phyloP scores from a whole-genome alignment of 345 rosid genomes.

The Linum usitatissimum region DNA sequence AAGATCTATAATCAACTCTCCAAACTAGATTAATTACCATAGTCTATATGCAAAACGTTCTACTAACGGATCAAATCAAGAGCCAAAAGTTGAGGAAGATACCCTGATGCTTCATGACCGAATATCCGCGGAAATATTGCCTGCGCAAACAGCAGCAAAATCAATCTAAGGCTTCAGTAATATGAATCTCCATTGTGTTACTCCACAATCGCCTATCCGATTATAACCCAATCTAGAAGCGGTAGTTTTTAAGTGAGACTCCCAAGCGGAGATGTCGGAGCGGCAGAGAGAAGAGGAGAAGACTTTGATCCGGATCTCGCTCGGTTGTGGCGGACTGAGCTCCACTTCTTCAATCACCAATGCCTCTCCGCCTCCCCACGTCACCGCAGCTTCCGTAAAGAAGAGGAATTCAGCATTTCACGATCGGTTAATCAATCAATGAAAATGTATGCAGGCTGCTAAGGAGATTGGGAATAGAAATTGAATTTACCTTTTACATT shows the following conservation, averaged over 20 bases:
- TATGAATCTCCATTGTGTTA: no score
- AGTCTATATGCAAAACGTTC: no score
- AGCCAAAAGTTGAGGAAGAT: constrained; percentile 12
- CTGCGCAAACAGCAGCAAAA: constrained; percentile 28
- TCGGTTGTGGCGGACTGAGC: constrained; percentile 64
- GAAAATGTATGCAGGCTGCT: not conserved
- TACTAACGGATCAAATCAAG: not conserved
- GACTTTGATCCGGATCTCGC: constrained; percentile 78
- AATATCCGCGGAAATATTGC: constrained; percentile 80
- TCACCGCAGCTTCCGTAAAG: constrained; percentile 52
- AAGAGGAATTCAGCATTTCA: not conserved
- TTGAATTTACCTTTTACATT: constrained; percentile 30
- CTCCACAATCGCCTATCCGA: no score
- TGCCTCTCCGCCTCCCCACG: constrained; percentile 75
- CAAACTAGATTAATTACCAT: no score
- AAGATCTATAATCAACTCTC: no score
- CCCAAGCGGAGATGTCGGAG: constrained; percentile 78
- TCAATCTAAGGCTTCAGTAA: no score
- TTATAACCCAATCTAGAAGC: not conserved
- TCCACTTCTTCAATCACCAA: constrained; percentile 79
- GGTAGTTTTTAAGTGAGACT: constrained; percentile 41
- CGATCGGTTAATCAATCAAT: not conserved
- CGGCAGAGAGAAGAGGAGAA: constrained; percentile 85
- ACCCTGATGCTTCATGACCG: constrained; percentile 99
- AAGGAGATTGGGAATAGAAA: not conserved